These are phyloP conservation scores for Dictyostelium discoideum DNA, from an alignment of 78 protist species.

Conservation along the genomic window DNA sequence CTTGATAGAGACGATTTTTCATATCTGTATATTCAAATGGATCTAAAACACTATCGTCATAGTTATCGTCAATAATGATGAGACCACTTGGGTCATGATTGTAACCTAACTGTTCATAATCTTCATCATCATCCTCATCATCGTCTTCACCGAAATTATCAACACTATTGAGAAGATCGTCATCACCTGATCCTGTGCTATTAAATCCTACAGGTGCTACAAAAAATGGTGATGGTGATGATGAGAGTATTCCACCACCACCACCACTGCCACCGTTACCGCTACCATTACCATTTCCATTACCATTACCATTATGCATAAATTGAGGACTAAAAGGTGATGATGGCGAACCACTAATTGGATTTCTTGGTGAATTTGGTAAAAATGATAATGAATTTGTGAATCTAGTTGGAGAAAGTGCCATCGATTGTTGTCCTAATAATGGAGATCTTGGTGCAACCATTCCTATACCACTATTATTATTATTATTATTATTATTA, in stretches of 20 bases:
- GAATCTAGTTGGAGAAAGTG: constrained; percentile 51
- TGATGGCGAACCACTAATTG: constrained; percentile 7
- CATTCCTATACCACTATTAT: background rate
- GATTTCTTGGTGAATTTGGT: constrained; percentile 56
- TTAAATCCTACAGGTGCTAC: constrained; percentile 11
- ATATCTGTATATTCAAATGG: constrained; percentile 36
- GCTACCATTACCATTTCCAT: background rate
- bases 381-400: constrained; percentile 39
- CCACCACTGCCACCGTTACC: background rate
- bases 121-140: constrained; percentile 43
- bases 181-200: background rate
- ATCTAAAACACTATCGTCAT: constrained; percentile 43
- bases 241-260: constrained; percentile 17
- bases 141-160: constrained; percentile 38
- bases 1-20: constrained; percentile 1
- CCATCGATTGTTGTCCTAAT: background rate
- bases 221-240: constrained; percentile 57
- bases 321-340: constrained; percentile 70
- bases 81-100: background rate
- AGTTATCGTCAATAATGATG: constrained; percentile 50
- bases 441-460: constrained; percentile 23
- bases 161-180: background rate
- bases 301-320: constrained; percentile 7
- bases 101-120: background rate
- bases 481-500: background rate